Percentiles rank a stretch among this genome's conserved stretches.
phyloP scores from a whole-genome alignment of 192 early-diverging fungal genomes.

The Obelidium mucronatum region DNA sequence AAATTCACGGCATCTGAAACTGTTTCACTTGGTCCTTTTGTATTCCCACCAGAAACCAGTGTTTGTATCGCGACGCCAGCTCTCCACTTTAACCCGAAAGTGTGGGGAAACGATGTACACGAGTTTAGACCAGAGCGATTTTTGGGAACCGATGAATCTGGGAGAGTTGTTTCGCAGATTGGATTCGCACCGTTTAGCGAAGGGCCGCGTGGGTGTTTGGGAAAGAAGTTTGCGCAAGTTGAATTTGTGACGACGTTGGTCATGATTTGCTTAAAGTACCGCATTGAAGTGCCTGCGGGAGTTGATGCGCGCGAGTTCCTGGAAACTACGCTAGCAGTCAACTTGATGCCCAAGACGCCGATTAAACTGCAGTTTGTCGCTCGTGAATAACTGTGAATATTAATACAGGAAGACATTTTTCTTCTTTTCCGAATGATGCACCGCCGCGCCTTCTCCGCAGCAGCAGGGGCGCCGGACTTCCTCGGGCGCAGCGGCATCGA shows the following conservation, averaged over 20 bases:
- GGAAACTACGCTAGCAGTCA: not conserved
- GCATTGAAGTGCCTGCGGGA: conserved; percentile 11
- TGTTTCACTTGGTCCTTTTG: conserved; percentile 5
- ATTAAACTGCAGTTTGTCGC: too few relatives aligned
- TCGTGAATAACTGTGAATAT: too few relatives aligned
- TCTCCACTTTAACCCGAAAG: conserved; percentile 28
- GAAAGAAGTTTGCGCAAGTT: conserved; percentile 50
- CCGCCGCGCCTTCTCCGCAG: not conserved
- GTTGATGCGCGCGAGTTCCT: not conserved
- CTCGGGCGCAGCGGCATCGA: not conserved
- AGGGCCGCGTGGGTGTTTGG: conserved; percentile 48
- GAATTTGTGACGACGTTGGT: conserved; percentile 37
- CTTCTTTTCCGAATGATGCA: too few relatives aligned
- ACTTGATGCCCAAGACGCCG: conserved; percentile 10
- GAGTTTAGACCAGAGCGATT: conserved; percentile 27
- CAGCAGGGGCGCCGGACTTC: not conserved
- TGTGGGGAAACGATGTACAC: conserved; percentile 16
- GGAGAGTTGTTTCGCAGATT: not conserved
- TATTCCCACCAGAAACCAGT: conserved; percentile 15
- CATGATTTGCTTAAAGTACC: conserved; percentile 27
- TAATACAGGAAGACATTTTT: too few relatives aligned
- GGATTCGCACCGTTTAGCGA: conserved; percentile 45
- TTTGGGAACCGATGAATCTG: conserved; percentile 3
- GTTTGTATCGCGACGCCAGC: conserved; percentile 1
- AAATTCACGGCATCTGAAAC: conserved; percentile 31